Evolutionary conservation across 371 early-diverging fungal species (phyloP), one percentile per base, ranked within the genome.

Genomic region (Coemansia sp.): DNA sequence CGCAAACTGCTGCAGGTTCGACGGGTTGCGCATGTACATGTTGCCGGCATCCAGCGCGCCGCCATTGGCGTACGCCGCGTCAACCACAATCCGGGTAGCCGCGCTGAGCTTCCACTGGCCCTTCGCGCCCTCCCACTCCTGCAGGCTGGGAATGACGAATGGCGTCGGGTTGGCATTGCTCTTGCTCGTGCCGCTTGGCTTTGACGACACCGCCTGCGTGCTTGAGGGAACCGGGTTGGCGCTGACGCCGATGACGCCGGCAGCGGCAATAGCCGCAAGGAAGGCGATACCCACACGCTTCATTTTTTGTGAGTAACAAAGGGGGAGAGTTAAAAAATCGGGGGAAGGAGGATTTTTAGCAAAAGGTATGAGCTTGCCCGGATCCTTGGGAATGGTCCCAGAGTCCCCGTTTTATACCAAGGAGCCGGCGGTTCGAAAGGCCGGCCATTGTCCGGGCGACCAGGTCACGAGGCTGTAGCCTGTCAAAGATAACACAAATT

Each of bases 111-210:
- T 42, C 71, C 71, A 71, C 31, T 57, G 26, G 50, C 67, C 71
- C 36, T 49, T 71, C 55, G 48, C 58, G 4, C 71, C 71, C n/a
- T 55, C 51, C 71, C 71, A 71, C 45, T 71, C 50, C 20, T 71
- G 71, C 52, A 71, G 59, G 41, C 67, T 62, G 13, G 71, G 71
- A 38, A 71, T 67, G 41, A 71, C 71, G 11, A 71, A 71, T 1
- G 71, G 71, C 3, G 71, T 71, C 4, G 71, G 71, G 45, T 71
- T 62, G 36, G 49, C 32, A 16, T 68, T 39, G 34, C 55, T 16
- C 42, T 55, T 45, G 31, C 42, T 47, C 7, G 57, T 52, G 4
- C 52, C 14, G 14, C 62, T 53, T 41, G 48, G 57, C n/a, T 60
- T 36, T 13, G 66, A 60, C 34, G 52, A 43, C 1, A 42, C 39